phyloP scores from a whole-genome alignment of 2,329 filamentous ascomycete species.

The Blastomyces gilchristii region DNA sequence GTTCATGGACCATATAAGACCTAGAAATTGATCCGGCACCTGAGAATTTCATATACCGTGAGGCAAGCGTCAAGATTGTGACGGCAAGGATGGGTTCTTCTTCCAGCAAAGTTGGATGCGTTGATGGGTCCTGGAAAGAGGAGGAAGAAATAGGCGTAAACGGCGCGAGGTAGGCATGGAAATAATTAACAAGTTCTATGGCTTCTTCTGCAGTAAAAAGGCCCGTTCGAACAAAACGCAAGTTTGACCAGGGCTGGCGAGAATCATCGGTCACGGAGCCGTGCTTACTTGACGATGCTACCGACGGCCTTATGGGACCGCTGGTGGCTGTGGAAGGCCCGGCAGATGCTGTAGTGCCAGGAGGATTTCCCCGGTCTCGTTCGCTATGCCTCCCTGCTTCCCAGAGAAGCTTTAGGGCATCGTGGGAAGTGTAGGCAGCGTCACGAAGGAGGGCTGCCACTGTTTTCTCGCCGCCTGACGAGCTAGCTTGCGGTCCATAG shows the following conservation, averaged over 20 bases:
- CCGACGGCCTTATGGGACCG: slow-evolving; percentile 8
- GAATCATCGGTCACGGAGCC: slow-evolving; percentile 26
- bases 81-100: slow-evolving; percentile 82
- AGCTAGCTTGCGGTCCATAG: background rate
- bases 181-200: slow-evolving; percentile 80
- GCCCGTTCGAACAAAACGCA: slow-evolving; percentile 77
- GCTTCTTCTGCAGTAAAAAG: slow-evolving; percentile 86
- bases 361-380: slow-evolving; percentile 8
- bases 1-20: slow-evolving; percentile 75
- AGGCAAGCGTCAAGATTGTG: slow-evolving; percentile 76
- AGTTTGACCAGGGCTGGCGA: slow-evolving; percentile 66
- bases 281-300: slow-evolving; percentile 11
- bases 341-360: background rate
- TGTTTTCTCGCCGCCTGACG: slow-evolving; percentile 13
- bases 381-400: slow-evolving; percentile 18
- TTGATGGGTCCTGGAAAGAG: slow-evolving; percentile 64
- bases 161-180: slow-evolving; percentile 74
- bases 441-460: slow-evolving; percentile 16
- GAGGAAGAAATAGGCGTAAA: slow-evolving; percentile 81
- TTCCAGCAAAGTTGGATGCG: slow-evolving; percentile 65
- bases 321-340: background rate
- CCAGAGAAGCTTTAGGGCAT: slow-evolving; percentile 16
- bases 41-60: slow-evolving; percentile 63
- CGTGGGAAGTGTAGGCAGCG: slow-evolving; percentile 17
- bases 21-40: slow-evolving; percentile 66